Evolutionary conservation across 2,329 filamentous ascomycete genomes (phyloP).

Genomic region (Diaporthe eres): DNA sequence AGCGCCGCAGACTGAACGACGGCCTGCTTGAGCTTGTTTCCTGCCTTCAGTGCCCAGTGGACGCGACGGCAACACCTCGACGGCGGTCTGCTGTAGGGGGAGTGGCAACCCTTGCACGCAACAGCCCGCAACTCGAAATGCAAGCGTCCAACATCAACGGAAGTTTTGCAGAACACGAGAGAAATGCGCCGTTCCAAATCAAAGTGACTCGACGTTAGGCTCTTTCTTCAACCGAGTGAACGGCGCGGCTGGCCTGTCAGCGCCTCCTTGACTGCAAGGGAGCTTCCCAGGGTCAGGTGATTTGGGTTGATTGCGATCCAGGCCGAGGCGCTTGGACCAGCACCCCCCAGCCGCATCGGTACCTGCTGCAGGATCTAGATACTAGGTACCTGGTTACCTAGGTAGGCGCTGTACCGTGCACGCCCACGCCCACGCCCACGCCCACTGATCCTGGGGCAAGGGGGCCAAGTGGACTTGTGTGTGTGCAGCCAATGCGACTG

Average conservation of each 20-base stretch:
- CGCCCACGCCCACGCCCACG: no score
- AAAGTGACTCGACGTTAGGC: slow-evolving; percentile 5
- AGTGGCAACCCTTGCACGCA: slow-evolving; percentile 3
- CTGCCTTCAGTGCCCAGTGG: background rate
- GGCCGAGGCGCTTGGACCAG: slow-evolving; percentile 15
- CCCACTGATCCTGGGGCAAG: background rate
- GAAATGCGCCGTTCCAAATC: background rate
- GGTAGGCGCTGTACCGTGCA: background rate
- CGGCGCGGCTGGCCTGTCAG: slow-evolving; percentile 2
- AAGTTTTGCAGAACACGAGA: slow-evolving; percentile 3
- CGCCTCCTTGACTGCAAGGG: slow-evolving; percentile 11
- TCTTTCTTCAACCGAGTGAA: background rate
- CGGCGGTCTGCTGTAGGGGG: no score
- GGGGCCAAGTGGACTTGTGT: background rate
- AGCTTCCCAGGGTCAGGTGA: slow-evolving; percentile 34
- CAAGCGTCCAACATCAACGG: background rate
- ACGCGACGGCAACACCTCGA: slow-evolving; percentile 1
- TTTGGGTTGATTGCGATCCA: slow-evolving; percentile 14
- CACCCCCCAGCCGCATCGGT: background rate
- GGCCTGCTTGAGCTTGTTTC: background rate
- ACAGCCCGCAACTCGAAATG: background rate
- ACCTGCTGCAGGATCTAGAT: background rate
- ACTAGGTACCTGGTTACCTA: background rate
- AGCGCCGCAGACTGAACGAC: slow-evolving; percentile 7
- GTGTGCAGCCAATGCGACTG: background rate